A percentile compares a stretch with the other conserved stretches of the same genome.
These are phyloP conservation scores for Prorocentrum cordatum DNA, from an alignment of 169 alveolate species.

Conservation along the genomic window DNA sequence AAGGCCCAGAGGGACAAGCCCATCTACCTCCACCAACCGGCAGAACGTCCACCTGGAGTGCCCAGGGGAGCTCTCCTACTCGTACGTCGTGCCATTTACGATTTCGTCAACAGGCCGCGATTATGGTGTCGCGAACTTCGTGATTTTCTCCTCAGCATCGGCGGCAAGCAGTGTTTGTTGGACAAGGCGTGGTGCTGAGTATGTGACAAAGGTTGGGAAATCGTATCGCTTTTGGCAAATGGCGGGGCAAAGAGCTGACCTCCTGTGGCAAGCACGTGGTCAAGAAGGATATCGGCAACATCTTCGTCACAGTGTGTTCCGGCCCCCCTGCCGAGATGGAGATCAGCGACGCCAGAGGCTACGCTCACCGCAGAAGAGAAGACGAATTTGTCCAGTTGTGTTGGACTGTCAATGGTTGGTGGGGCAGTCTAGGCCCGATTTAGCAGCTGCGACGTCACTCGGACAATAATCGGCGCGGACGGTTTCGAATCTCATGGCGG, in stretches of 20 bases:
- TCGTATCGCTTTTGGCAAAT: not conserved
- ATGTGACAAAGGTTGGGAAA: not conserved
- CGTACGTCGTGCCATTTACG: not conserved
- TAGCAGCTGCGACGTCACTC: conserved; percentile 1
- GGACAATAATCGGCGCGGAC: not conserved
- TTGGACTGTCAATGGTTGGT: not conserved
- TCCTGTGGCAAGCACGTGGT: conserved; percentile 6
- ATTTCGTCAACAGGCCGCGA: not conserved
- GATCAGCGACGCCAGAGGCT: not conserved
- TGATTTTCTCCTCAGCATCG: not conserved
- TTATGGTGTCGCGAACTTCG: not conserved
- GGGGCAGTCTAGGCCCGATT: not conserved
- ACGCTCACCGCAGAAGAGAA: not conserved
- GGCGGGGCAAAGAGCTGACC: not conserved
- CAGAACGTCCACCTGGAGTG: not conserved
- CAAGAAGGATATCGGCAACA: not conserved
- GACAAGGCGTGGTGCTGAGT: not conserved
- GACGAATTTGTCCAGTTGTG: not conserved
- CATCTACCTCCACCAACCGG: not conserved
- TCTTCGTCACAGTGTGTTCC: not conserved
- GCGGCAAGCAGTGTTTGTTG: not conserved
- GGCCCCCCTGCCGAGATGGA: not conserved
- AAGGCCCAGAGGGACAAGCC: not conserved
- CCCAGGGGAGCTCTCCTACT: not conserved
- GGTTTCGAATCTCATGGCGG: not conserved